Evolutionary conservation across 2,329 filamentous ascomycete genomes (phyloP).

Genomic region (Teratosphaeria zuluensis): DNA sequence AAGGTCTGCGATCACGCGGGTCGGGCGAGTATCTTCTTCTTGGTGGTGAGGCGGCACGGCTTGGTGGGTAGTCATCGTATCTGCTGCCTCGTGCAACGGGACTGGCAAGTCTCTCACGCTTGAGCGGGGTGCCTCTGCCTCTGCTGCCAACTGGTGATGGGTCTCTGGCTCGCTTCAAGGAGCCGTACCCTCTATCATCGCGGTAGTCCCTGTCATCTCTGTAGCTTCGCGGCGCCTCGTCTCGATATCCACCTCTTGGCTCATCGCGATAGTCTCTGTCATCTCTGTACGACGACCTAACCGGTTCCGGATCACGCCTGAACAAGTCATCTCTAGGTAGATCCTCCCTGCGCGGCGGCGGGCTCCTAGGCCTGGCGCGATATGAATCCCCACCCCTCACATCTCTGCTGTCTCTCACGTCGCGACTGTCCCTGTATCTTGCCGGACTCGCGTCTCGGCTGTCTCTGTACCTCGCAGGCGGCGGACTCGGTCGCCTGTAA

Average conservation of each 20-base stretch:
- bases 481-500: constrained; percentile 24
- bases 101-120: constrained; percentile 30
- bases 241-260: constrained; percentile 18
- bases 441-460: constrained; percentile 8
- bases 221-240: constrained; percentile 13
- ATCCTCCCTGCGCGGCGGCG: constrained; percentile 24
- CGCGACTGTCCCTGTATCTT: constrained; percentile 17
- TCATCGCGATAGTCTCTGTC: constrained; percentile 10
- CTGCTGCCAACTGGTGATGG: constrained; percentile 38
- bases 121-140: constrained; percentile 35
- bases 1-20: constrained; percentile 25
- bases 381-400: constrained; percentile 25
- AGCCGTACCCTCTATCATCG: constrained; percentile 10
- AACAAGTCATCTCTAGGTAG: constrained; percentile 27
- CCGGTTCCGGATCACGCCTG: constrained; percentile 23
- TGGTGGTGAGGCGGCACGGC: constrained; percentile 25
- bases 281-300: constrained; percentile 17
- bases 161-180: constrained; percentile 35
- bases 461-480: constrained; percentile 19
- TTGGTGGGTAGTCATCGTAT: constrained; percentile 38
- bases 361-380: constrained; percentile 23
- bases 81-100: constrained; percentile 30
- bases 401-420: constrained; percentile 9
- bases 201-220: constrained; percentile 12
- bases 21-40: constrained; percentile 33